phyloP scores from a whole-genome alignment of 495 filamentous ascomycete species.

The Podospora didyma region DNA sequence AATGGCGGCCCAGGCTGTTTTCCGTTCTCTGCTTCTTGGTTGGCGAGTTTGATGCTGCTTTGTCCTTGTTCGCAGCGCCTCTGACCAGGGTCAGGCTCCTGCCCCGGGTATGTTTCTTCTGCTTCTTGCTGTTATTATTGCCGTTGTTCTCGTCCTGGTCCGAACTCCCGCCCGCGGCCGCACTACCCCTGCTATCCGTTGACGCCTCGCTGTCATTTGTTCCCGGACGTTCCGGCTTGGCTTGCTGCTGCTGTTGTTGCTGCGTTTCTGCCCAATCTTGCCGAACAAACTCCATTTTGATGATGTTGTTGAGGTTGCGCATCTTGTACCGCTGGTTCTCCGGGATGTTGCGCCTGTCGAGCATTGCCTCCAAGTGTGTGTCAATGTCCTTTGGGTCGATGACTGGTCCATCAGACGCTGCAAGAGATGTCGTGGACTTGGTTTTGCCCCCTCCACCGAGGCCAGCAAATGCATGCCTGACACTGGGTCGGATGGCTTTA shows the following conservation, averaged over 20 bases:
- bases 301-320: constrained; percentile 78
- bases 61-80: constrained; percentile 35
- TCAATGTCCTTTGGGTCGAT: constrained; percentile 48
- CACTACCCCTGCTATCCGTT: constrained; percentile 9
- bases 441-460: constrained; percentile 12
- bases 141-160: constrained; percentile 33
- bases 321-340: constrained; percentile 91
- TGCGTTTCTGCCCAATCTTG: constrained; percentile 73
- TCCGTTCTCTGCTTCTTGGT: constrained; percentile 54
- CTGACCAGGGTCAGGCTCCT: constrained; percentile 73
- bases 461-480: constrained; percentile 10
- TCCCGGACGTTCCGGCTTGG: constrained; percentile 29
- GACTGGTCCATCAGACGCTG: constrained; percentile 9
- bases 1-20: constrained; percentile 45
- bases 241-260: constrained; percentile 7
- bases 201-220: constrained; percentile 32
- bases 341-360: constrained; percentile 85
- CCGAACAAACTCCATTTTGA: constrained; percentile 92
- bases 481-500: constrained; percentile 2
- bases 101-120: constrained; percentile 62
- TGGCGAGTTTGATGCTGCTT: constrained; percentile 34
- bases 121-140: constrained; percentile 39
- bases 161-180: not conserved
- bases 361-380: constrained; percentile 60
- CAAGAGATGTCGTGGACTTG: constrained; percentile 31